These are phyloP conservation scores for Penicillium dipodomyicola DNA, from an alignment of 495 filamentous ascomycete genomes.

Conservation along the genomic window DNA sequence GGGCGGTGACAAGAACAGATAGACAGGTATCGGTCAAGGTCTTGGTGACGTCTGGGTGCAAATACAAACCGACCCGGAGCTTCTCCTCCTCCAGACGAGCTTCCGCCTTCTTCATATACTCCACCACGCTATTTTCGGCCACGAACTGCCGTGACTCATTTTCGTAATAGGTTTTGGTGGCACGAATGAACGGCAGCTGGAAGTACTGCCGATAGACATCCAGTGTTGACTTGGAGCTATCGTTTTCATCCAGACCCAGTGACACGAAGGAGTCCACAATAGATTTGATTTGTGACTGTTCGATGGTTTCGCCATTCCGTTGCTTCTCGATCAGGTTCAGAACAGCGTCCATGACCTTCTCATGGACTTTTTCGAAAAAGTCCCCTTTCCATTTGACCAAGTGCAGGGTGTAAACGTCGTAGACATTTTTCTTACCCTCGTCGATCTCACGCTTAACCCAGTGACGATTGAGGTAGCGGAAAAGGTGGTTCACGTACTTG, in stretches of 20 bases:
- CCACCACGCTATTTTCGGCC: constrained; percentile 94
- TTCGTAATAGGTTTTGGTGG: constrained; percentile 82
- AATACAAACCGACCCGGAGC: constrained; percentile 86
- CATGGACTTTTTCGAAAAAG: constrained; percentile 78
- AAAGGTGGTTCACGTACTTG: constrained; percentile 95
- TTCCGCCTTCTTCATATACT: constrained; percentile 99
- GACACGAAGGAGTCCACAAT: constrained; percentile 98
- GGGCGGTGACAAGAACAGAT: constrained; percentile 81
- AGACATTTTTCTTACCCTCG: constrained; percentile 97
- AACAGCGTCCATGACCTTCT: constrained; percentile 91
- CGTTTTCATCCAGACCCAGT: constrained; percentile 87
- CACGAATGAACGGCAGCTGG: constrained; percentile 84
- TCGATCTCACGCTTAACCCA: constrained; percentile 99
- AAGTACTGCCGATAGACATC: constrained; percentile 93
- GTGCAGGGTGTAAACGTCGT: constrained; percentile 96
- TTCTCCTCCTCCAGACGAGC: constrained; percentile 89
- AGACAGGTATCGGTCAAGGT: constrained; percentile 85
- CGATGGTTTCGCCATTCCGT: constrained; percentile 95
- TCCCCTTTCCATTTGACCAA: constrained; percentile 92
- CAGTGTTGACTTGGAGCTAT: constrained; percentile 88
- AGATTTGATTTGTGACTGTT: constrained; percentile 93
- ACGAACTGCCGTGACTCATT: constrained; percentile 92
- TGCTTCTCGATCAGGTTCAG: constrained; percentile 96
- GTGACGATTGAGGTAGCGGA: constrained; percentile 94
- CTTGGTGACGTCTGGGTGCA: constrained; percentile 82